A percentile compares a stretch with the other conserved stretches of the same genome.
Evolutionary conservation across 768 basidiomycete species (phyloP).

Genomic region (Russula griseocarnosa): DNA sequence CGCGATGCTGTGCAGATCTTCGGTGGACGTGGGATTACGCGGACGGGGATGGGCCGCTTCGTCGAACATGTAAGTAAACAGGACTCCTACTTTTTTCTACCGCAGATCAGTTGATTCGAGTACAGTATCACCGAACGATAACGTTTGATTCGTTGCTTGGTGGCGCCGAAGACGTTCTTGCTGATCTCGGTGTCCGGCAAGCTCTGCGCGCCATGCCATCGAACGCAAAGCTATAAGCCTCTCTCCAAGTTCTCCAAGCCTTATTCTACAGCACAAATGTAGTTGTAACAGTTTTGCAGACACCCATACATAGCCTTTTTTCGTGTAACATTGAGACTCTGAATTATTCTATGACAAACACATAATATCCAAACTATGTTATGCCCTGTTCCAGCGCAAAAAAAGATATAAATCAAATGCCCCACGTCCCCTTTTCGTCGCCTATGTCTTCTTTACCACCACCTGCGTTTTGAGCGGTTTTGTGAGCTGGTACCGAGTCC

Average conservation of each 20-base stretch:
- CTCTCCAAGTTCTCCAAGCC: too few relatives aligned
- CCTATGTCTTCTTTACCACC: neutral
- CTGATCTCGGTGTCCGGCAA: slow-evolving; percentile 74
- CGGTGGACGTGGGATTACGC: slow-evolving; percentile 81
- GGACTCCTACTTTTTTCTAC: neutral
- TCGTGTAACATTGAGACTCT: neutral
- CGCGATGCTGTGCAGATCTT: slow-evolving; percentile 83
- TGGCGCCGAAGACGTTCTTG: slow-evolving; percentile 66
- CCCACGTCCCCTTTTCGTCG: neutral
- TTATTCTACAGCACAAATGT: neutral
- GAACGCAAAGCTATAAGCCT: slow-evolving; percentile 19
- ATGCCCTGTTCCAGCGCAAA: neutral
- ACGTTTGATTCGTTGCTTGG: slow-evolving; percentile 42
- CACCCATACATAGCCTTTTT: neutral
- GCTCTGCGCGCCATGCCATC: slow-evolving; percentile 63
- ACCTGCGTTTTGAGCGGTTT: neutral
- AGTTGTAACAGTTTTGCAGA: neutral
- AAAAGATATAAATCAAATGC: neutral
- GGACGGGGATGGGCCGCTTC: slow-evolving; percentile 72
- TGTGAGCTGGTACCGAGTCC: slow-evolving; percentile 17
- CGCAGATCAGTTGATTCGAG: slow-evolving; percentile 8
- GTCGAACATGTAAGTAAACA: slow-evolving; percentile 60
- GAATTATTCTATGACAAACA: slow-evolving; percentile 22
- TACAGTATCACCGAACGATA: slow-evolving; percentile 41
- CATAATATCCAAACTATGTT: slow-evolving; percentile 18